Evolutionary conservation across 2,329 filamentous ascomycete species (phyloP).

Genomic region (Emergomyces orientalis): DNA sequence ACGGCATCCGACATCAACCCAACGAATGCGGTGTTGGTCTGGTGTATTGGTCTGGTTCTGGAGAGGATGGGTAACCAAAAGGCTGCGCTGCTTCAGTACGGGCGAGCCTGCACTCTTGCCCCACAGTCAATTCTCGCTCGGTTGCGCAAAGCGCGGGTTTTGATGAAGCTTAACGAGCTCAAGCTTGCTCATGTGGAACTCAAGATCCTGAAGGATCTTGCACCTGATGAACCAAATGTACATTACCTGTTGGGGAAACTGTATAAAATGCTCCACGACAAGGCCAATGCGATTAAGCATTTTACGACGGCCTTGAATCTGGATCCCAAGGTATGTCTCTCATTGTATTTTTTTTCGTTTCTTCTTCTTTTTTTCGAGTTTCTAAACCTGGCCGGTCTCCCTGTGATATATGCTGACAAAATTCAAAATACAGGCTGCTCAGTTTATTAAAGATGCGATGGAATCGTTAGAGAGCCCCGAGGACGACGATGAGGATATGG

Average conservation of each 20-base stretch:
- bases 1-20: constrained; percentile 84
- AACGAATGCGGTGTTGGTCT: constrained; percentile 83
- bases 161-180: constrained; percentile 64
- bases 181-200: constrained; percentile 71
- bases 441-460: constrained; percentile 93
- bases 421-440: constrained; percentile 56
- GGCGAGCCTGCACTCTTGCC: constrained; percentile 69
- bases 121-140: constrained; percentile 73
- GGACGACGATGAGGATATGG: constrained; percentile 47
- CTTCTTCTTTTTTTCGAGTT: constrained; percentile 8
- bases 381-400: neutral
- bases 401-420: constrained; percentile 14
- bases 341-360: constrained; percentile 1
- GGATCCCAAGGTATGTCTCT: constrained; percentile 76
- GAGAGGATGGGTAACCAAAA: constrained; percentile 80
- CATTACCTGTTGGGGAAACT: constrained; percentile 77
- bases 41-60: constrained; percentile 80
- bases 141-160: constrained; percentile 83
- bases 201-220: constrained; percentile 78
- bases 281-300: constrained; percentile 73
- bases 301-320: constrained; percentile 92
- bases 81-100: constrained; percentile 71
- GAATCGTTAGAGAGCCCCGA: constrained; percentile 76
- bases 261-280: constrained; percentile 51
- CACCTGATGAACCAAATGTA: constrained; percentile 89